phyloP scores from a whole-genome alignment of 2,329 filamentous ascomycete species.

The Aspergillus chevalieri region DNA sequence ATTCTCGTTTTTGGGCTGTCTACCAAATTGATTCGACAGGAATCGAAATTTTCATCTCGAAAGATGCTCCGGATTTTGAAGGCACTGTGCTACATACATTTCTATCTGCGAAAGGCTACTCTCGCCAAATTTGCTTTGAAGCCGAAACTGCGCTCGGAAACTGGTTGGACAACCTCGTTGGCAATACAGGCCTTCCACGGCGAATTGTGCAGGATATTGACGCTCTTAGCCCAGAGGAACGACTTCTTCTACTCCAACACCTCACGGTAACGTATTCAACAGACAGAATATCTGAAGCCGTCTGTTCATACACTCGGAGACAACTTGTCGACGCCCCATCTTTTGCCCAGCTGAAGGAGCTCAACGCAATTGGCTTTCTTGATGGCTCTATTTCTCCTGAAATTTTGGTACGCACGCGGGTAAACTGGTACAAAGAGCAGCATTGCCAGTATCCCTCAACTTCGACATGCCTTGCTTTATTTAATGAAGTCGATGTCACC shows the following conservation, averaged over 20 bases:
- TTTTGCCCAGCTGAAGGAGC: constrained; percentile 33
- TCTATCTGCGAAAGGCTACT: constrained; percentile 36
- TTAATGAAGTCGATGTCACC: constrained; percentile 29
- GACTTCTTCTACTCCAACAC: constrained; percentile 35
- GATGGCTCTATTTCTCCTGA: constrained; percentile 31
- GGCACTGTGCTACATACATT: constrained; percentile 43
- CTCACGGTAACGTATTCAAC: constrained; percentile 24
- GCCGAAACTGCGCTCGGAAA: constrained; percentile 33
- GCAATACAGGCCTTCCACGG: constrained; percentile 27
- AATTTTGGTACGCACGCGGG: constrained; percentile 32
- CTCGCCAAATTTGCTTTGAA: constrained; percentile 35
- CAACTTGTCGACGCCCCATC: constrained; percentile 35
- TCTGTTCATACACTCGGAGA: constrained; percentile 28
- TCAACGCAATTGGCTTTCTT: constrained; percentile 37
- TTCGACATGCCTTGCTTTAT: constrained; percentile 30
- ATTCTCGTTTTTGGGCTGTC: constrained; percentile 38
- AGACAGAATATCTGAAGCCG: constrained; percentile 20
- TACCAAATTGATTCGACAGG: constrained; percentile 30
- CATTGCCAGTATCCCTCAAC: constrained; percentile 31
- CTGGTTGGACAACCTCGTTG: constrained; percentile 27
- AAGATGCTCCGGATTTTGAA: constrained; percentile 38
- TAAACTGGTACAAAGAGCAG: constrained; percentile 39
- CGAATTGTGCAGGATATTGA: constrained; percentile 40
- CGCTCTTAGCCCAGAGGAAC: constrained; percentile 37
- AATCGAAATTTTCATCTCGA: constrained; percentile 39